A percentile compares a stretch with the other conserved stretches of the same genome.
Evolutionary conservation across 768 basidiomycete species (phyloP).

Genomic region (Phaeotremella skinneri): DNA sequence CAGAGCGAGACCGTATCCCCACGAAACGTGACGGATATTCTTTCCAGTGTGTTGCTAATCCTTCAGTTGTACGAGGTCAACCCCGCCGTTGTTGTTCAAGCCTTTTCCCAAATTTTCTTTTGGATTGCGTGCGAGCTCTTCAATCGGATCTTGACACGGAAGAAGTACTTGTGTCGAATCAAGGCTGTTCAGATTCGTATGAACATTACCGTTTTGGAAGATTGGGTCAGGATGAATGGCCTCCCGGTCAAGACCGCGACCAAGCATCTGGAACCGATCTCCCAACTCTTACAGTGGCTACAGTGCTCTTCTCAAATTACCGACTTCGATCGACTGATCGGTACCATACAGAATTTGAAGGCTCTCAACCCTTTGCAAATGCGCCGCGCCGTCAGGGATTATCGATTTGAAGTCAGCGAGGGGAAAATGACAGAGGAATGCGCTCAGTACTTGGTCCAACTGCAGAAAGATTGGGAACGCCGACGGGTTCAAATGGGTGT

Average conservation of each 20-base stretch:
- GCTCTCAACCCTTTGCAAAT: constrained; percentile 92
- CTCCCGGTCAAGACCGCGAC: constrained; percentile 73
- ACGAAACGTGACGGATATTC: constrained; percentile 67
- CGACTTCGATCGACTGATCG: constrained; percentile 83
- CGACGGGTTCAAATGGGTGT: constrained; percentile 83
- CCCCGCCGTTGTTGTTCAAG: constrained; percentile 75
- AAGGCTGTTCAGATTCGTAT: constrained; percentile 82
- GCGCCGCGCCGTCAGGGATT: constrained; percentile 85
- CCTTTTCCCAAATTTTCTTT: constrained; percentile 97
- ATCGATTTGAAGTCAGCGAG: constrained; percentile 85
- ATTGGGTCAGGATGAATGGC: constrained; percentile 81
- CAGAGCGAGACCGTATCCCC: constrained; percentile 41
- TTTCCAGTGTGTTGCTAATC: constrained; percentile 80
- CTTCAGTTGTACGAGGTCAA: constrained; percentile 85
- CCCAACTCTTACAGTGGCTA: constrained; percentile 61
- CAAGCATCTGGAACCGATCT: constrained; percentile 74
- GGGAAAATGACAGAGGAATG: constrained; percentile 92
- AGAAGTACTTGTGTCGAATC: constrained; percentile 89
- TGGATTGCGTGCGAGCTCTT: constrained; percentile 82
- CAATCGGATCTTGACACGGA: constrained; percentile 59
- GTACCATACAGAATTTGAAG: constrained; percentile 82
- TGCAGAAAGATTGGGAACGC: constrained; percentile 97
- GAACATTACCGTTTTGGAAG: constrained; percentile 80
- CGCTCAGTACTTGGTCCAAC: constrained; percentile 83
- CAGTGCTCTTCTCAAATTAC: constrained; percentile 81